phyloP scores from a whole-genome alignment of 2,329 filamentous ascomycete genomes.

The Elsinoe ampelina region DNA sequence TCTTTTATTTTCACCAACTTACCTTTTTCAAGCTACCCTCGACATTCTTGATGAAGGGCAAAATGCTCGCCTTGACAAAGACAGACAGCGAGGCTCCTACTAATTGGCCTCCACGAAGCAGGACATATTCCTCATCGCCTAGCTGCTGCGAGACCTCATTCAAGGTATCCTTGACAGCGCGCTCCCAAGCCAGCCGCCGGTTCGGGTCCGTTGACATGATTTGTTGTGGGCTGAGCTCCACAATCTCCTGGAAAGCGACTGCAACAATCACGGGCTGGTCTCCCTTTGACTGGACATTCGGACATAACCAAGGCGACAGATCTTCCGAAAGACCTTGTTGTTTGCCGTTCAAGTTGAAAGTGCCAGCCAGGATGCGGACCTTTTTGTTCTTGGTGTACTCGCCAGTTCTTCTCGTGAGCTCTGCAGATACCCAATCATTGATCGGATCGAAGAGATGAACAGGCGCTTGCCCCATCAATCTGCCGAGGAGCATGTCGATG shows the following conservation, averaged over 20 bases:
- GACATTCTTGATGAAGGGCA: slow-evolving; percentile 86
- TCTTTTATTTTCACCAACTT: neutral
- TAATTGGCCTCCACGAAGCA: slow-evolving; percentile 83
- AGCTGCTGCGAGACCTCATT: slow-evolving; percentile 59
- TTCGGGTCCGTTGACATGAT: slow-evolving; percentile 97
- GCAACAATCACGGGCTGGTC: slow-evolving; percentile 75
- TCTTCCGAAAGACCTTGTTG: slow-evolving; percentile 70
- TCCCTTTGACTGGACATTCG: slow-evolving; percentile 45
- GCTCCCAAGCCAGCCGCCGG: slow-evolving; percentile 77
- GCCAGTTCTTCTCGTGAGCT: slow-evolving; percentile 54
- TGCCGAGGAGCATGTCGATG: slow-evolving; percentile 87
- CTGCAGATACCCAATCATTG: slow-evolving; percentile 76
- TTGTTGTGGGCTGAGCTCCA: slow-evolving; percentile 93
- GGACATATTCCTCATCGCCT: slow-evolving; percentile 70
- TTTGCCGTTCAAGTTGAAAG: slow-evolving; percentile 90
- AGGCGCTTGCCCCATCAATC: slow-evolving; percentile 70
- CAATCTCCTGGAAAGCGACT: slow-evolving; percentile 94
- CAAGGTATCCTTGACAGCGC: slow-evolving; percentile 64
- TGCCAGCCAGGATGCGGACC: slow-evolving; percentile 77
- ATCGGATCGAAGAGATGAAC: slow-evolving; percentile 90
- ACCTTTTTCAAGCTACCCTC: slow-evolving; percentile 88
- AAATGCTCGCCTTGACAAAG: slow-evolving; percentile 70
- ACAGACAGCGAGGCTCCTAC: slow-evolving; percentile 89
- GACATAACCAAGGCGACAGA: slow-evolving; percentile 77
- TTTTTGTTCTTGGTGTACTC: slow-evolving; percentile 68